These are phyloP conservation scores for Articulospora tetracladia DNA, from an alignment of 495 filamentous ascomycete species.

Conservation along the genomic window DNA sequence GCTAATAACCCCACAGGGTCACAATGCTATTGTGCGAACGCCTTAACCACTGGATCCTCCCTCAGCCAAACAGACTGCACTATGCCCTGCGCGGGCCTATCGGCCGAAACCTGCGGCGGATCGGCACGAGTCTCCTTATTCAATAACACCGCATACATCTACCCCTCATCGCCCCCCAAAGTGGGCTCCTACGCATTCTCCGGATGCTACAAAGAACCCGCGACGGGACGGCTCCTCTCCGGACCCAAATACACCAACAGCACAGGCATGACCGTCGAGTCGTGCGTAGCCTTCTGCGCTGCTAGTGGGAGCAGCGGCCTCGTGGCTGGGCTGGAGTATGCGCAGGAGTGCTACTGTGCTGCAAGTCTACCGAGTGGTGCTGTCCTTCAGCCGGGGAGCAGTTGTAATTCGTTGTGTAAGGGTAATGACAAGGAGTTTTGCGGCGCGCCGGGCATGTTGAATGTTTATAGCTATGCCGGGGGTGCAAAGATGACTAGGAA, in stretches of 20 bases:
- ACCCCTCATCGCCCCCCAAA: conserved; percentile 1
- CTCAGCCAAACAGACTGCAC: conserved; percentile 27
- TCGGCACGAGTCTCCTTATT: conserved; percentile 34
- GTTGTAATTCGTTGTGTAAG: conserved; percentile 36
- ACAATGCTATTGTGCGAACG: conserved; percentile 35
- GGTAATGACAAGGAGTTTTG: conserved; percentile 38
- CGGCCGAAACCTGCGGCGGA: conserved; percentile 40
- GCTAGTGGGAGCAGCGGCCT: conserved; percentile 25
- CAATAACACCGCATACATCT: conserved; percentile 27
- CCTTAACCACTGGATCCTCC: conserved; percentile 24
- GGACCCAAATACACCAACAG: conserved; percentile 25
- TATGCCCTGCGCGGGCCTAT: conserved; percentile 35
- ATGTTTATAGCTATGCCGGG: conserved; percentile 23
- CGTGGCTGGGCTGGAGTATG: conserved; percentile 35
- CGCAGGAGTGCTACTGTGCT: conserved; percentile 40
- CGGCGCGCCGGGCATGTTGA: conserved; percentile 29
- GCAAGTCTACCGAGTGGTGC: conserved; percentile 25
- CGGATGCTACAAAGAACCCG: conserved; percentile 29
- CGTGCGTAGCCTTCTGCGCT: conserved; percentile 35
- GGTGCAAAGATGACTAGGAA: no score
- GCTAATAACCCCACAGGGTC: conserved; percentile 25
- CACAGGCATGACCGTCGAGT: conserved; percentile 39
- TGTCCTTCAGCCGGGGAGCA: conserved; percentile 20
- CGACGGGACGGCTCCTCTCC: conserved; percentile 21
- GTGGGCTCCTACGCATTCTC: background rate